phyloP scores from a whole-genome alignment of 306 rosid genomes.

The Acacia confusa region DNA sequence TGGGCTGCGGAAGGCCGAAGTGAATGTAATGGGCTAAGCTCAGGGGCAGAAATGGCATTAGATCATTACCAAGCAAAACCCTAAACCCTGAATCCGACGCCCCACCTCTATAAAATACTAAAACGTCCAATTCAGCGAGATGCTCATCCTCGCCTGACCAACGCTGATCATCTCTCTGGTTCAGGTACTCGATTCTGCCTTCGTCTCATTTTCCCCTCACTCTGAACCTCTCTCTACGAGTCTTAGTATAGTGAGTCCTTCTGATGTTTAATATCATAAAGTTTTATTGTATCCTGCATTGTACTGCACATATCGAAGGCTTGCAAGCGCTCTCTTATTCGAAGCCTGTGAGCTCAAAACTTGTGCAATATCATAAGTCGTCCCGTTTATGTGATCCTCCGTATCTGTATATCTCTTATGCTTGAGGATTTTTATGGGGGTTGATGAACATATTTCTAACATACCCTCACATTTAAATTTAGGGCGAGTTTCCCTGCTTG shows the following conservation, averaged over 20 bases:
- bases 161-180: background rate
- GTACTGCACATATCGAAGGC: conserved; percentile 80
- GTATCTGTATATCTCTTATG: background rate
- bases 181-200: conserved; percentile 9
- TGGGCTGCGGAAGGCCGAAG: background rate
- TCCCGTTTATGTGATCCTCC: conserved; percentile 38
- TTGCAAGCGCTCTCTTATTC: conserved; percentile 28
- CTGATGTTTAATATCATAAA: background rate
- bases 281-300: background rate
- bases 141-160: background rate
- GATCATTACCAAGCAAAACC: conserved; percentile 29
- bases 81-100: conserved; percentile 42
- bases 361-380: conserved; percentile 32
- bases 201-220: too few relatives aligned
- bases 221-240: background rate
- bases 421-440: conserved; percentile 39
- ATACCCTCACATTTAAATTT: background rate
- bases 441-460: conserved; percentile 40
- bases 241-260: background rate
- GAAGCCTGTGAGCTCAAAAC: conserved; percentile 33
- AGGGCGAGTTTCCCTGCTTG: background rate
- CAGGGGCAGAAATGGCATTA: background rate
- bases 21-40: background rate
- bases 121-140: background rate
- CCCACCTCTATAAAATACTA: background rate